These are phyloP conservation scores for Fusarium albidum DNA, from an alignment of 2,329 filamentous ascomycete species.

Conservation along the genomic window DNA sequence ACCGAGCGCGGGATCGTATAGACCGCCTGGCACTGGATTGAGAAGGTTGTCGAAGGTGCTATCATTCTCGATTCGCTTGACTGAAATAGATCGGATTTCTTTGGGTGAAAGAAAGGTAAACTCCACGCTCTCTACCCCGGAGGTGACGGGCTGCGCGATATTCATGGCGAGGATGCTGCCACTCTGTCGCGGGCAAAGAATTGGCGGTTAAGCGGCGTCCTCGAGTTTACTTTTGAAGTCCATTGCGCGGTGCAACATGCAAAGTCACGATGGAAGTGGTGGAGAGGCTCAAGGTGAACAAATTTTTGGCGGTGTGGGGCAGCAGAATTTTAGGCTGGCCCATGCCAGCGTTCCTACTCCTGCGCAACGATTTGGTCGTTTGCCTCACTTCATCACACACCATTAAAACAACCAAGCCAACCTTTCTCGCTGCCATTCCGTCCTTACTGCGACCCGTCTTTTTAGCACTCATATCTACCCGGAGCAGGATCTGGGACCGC, in stretches of 20 bases:
- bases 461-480: neutral
- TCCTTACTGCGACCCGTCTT: neutral
- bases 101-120: conserved; percentile 84
- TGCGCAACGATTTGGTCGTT: conserved; percentile 20
- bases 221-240: conserved; percentile 33
- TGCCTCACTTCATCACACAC: conserved; percentile 19
- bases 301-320: conserved; percentile 55
- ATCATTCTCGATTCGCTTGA: conserved; percentile 92
- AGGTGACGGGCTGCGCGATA: conserved; percentile 82
- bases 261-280: conserved; percentile 34
- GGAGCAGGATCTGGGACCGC: neutral
- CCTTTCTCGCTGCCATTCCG: conserved; percentile 5
- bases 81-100: conserved; percentile 89
- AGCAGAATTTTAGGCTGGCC: conserved; percentile 51
- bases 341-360: conserved; percentile 1
- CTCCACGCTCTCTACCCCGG: conserved; percentile 84
- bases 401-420: neutral
- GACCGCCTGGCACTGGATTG: conserved; percentile 87
- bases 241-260: conserved; percentile 32
- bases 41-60: conserved; percentile 93
- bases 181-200: conserved; percentile 24
- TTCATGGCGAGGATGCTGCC: conserved; percentile 61
- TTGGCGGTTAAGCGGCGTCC: conserved; percentile 36
- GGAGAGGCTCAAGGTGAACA: conserved; percentile 37
- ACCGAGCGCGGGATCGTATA: conserved; percentile 92